phyloP scores from a whole-genome alignment of 352 stramenopile genomes.

The Pythium volutum region DNA sequence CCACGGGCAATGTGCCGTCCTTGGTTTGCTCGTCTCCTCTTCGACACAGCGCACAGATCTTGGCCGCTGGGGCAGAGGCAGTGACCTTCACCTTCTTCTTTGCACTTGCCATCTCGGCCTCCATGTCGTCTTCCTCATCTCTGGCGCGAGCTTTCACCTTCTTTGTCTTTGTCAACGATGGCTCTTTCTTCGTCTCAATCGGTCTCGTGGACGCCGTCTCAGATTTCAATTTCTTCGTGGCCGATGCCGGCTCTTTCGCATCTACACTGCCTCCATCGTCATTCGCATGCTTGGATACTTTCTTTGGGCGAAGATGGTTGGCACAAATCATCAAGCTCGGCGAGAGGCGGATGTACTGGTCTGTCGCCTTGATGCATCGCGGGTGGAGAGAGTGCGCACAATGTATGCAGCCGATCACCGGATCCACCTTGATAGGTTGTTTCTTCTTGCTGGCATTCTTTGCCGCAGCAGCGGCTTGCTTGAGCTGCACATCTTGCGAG shows the following conservation, averaged over 20 bases:
- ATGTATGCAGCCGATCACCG: conserved; percentile 85
- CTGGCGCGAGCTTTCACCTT: conserved; percentile 12
- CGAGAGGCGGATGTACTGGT: conserved; percentile 82
- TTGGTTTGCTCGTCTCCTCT: conserved; percentile 33
- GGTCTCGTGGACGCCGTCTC: background rate
- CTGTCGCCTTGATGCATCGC: conserved; percentile 69
- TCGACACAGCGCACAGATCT: conserved; percentile 61
- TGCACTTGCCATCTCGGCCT: conserved; percentile 14
- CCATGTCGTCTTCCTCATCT: conserved; percentile 13
- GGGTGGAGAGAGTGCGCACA: conserved; percentile 80
- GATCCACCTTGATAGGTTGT: conserved; percentile 32
- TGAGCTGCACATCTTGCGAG: conserved; percentile 26
- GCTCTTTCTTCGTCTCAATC: background rate
- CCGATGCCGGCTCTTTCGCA: background rate
- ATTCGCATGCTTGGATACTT: conserved; percentile 2
- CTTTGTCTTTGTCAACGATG: background rate
- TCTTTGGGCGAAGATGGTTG: conserved; percentile 59
- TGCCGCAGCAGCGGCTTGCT: conserved; percentile 17
- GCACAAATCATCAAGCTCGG: conserved; percentile 88
- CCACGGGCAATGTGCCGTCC: conserved; percentile 34
- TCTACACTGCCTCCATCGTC: background rate
- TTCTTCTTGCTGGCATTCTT: conserved; percentile 44
- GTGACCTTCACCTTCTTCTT: conserved; percentile 26
- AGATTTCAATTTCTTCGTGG: conserved; percentile 13
- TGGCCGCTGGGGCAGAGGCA: conserved; percentile 18